Conservation (phyloP, 306 rosid genomes). For the Sophora flavescens region DNA sequence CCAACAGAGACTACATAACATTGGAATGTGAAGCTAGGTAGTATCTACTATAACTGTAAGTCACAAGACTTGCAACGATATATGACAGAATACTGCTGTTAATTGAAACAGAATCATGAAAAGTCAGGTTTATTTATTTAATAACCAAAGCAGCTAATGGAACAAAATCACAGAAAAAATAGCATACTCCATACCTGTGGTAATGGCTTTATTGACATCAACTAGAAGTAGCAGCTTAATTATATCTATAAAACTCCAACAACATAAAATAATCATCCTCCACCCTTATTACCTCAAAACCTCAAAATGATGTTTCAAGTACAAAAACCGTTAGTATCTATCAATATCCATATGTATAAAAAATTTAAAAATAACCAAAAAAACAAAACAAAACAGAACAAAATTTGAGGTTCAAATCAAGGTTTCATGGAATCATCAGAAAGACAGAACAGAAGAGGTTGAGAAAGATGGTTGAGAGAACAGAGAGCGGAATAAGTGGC, state of each 20-base stretch:
- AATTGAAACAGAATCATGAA: slow-evolving; percentile 26
- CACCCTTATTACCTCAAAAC: slow-evolving; percentile 32
- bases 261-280: slow-evolving; percentile 1
- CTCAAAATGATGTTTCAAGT: slow-evolving; percentile 38
- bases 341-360: slow-evolving; percentile 39
- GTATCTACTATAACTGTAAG: not conserved
- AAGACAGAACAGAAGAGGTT: too few species aligned
- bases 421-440: slow-evolving; percentile 53
- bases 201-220: slow-evolving; percentile 38
- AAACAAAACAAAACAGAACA: not conserved
- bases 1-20: not conserved
- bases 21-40: slow-evolving; percentile 8
- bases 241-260: slow-evolving; percentile 12
- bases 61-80: slow-evolving; percentile 36
- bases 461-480: too few species aligned
- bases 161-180: slow-evolving; percentile 20
- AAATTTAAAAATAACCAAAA: not conserved
- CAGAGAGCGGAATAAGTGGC: too few species aligned
- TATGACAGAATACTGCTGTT: slow-evolving; percentile 1
- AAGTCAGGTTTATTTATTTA: not conserved
- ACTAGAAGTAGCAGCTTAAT: slow-evolving; percentile 1
- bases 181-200: slow-evolving; percentile 11
- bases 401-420: slow-evolving; percentile 50
- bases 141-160: not conserved
- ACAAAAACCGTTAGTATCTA: slow-evolving; percentile 22